A percentile compares a stretch with the other conserved stretches of the same genome.
phyloP scores from a whole-genome alignment of 2,329 filamentous ascomycete species.

The Colletotrichum phormii region DNA sequence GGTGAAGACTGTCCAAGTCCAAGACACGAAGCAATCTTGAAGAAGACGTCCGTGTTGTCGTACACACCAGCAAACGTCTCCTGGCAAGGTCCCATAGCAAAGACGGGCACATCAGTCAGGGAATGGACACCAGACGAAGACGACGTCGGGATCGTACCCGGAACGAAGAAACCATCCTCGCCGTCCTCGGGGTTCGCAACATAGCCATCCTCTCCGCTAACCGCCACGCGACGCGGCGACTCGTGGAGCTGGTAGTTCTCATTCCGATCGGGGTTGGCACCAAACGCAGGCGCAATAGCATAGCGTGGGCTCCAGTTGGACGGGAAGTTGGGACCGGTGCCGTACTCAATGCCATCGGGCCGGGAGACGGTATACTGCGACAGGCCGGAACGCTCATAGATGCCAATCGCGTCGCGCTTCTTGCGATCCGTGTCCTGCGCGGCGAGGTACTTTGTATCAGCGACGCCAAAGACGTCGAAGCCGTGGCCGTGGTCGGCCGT shows the following conservation, averaged over 20 bases:
- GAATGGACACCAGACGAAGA: slow-evolving; percentile 79
- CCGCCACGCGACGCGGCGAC: slow-evolving; percentile 69
- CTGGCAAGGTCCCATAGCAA: slow-evolving; percentile 82
- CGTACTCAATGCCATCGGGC: slow-evolving; percentile 72
- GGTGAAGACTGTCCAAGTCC: slow-evolving; percentile 57
- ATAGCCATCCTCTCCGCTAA: slow-evolving; percentile 62
- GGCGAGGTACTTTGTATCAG: slow-evolving; percentile 82
- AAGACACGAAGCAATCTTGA: slow-evolving; percentile 76
- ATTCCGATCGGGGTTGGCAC: slow-evolving; percentile 79
- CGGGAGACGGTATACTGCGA: slow-evolving; percentile 77
- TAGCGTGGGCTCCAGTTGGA: slow-evolving; percentile 90
- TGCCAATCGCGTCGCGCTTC: slow-evolving; percentile 81
- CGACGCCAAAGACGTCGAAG: slow-evolving; percentile 86
- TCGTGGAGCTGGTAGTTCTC: slow-evolving; percentile 81
- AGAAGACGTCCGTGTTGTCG: slow-evolving; percentile 79
- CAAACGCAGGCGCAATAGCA: slow-evolving; percentile 79
- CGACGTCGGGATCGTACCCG: slow-evolving; percentile 76
- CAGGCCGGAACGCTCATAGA: slow-evolving; percentile 78
- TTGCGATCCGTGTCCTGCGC: slow-evolving; percentile 73
- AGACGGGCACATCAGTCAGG: slow-evolving; percentile 84
- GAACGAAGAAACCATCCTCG: slow-evolving; percentile 75
- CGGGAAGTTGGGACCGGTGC: slow-evolving; percentile 81
- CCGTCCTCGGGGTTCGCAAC: slow-evolving; percentile 77
- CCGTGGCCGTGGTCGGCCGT: slow-evolving; percentile 92
- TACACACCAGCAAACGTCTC: slow-evolving; percentile 79